Evolutionary conservation across 768 basidiomycete species (phyloP).

Genomic region (Boletus sp.): DNA sequence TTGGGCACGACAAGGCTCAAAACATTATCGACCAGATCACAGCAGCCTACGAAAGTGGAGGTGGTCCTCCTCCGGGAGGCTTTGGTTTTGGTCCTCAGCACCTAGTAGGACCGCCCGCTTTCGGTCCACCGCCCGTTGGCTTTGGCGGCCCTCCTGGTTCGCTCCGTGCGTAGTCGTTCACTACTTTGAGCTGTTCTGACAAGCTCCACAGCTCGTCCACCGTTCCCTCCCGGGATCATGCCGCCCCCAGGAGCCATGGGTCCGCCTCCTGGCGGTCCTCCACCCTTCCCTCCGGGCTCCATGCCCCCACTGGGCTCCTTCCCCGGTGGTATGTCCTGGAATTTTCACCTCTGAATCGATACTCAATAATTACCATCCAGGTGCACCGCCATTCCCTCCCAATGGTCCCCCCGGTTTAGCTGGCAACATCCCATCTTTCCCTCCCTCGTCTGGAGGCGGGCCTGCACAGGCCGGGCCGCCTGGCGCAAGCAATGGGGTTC

Average conservation of each 20-base stretch:
- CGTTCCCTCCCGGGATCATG: slow-evolving; percentile 62
- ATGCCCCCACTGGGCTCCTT: slow-evolving; percentile 48
- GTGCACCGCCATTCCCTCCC: slow-evolving; percentile 53
- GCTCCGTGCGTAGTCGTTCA: slow-evolving; percentile 15
- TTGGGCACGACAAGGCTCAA: slow-evolving; percentile 96
- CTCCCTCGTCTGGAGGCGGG: slow-evolving; percentile 37
- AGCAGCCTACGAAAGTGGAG: slow-evolving; percentile 82
- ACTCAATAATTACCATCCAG: slow-evolving; percentile 18
- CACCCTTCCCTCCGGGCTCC: slow-evolving; percentile 69
- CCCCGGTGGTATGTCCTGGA: slow-evolving; percentile 41
- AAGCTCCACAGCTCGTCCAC: slow-evolving; percentile 49
- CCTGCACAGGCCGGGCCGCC: slow-evolving; percentile 45
- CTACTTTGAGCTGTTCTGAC: slow-evolving; percentile 1
- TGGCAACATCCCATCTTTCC: slow-evolving; percentile 31
- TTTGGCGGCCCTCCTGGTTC: slow-evolving; percentile 47
- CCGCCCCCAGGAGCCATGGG: slow-evolving; percentile 48
- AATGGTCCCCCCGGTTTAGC: slow-evolving; percentile 32
- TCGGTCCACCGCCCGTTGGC: slow-evolving; percentile 50
- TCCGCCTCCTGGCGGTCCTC: slow-evolving; percentile 56
- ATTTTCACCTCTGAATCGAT: neutral
- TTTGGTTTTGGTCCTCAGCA: slow-evolving; percentile 86
- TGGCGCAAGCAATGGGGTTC: slow-evolving; percentile 22
- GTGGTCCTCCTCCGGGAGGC: slow-evolving; percentile 82
- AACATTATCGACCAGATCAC: slow-evolving; percentile 98
- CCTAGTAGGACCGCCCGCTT: slow-evolving; percentile 53